A percentile compares a stretch with the other conserved stretches of the same genome.
phyloP scores from a whole-genome alignment of 176 grass and related monocot genomes.

The Avena insularis region DNA sequence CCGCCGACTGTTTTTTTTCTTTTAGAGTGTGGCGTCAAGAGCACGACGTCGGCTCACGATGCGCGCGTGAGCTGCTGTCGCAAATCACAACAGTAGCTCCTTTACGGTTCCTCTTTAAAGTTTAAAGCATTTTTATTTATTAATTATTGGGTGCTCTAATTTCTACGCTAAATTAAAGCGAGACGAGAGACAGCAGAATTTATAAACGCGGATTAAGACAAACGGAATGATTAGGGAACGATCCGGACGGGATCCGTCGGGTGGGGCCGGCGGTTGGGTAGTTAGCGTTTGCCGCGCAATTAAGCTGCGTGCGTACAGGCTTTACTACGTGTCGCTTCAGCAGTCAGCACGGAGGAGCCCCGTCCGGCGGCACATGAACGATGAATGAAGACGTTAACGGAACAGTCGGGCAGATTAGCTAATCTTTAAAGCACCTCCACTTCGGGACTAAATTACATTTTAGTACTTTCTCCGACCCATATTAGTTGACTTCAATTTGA shows the following conservation, averaged over 20 bases:
- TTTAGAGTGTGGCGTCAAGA: background rate
- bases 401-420: too few species aligned
- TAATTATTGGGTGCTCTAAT: background rate
- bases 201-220: background rate
- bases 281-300: conserved; percentile 50
- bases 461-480: too few species aligned
- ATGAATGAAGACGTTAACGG: too few species aligned
- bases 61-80: too few species aligned
- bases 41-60: background rate
- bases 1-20: background rate
- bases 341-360: background rate
- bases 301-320: background rate
- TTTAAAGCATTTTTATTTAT: too few species aligned
- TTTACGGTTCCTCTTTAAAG: too few species aligned
- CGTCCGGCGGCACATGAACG: background rate
- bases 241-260: background rate
- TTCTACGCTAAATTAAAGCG: conserved; percentile 28
- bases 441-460: too few species aligned
- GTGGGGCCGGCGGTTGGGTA: conserved; percentile 44
- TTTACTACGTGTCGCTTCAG: background rate
- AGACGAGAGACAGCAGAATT: background rate
- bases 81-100: too few species aligned
- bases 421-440: too few species aligned
- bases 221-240: background rate
- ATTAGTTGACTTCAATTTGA: too few species aligned